Evolutionary conservation across 73 alveolate species (phyloP), one percentile per base, ranked within the genome.

Genomic region (Paramecium octaurelia): DNA sequence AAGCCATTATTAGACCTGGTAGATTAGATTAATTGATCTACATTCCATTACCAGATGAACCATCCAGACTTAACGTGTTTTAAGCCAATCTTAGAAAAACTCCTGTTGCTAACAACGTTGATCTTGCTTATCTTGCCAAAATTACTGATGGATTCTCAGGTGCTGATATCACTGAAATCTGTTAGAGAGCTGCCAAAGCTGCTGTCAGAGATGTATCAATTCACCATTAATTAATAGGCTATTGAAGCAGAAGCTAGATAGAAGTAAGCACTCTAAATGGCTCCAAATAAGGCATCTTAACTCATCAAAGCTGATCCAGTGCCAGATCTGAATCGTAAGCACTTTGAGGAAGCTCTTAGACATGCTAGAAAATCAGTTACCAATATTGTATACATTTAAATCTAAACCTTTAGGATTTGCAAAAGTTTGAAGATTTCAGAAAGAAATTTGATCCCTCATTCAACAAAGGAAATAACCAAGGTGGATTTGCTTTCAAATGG

Each of bases 91-190:
- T 97, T 84, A 96, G 99, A 95, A 98, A 98, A 95, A 92, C 99
- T 48, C 99, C 99, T 5, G 93, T 97, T 83, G 99, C 99, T 46
- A 97, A 95, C 16, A 97, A 98, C 88, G 96, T 98, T 58, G 97
- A 96, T 64, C 58, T 98, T 84, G 98, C 96, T 57, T 98, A 96
- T 96, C 68, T 98, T 12, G 99, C 99, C 31, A 95, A 94, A 68
- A 93, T 97, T 58, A 98, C 99, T 60, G 99, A 98, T 73, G 99
- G 99, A 73, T 98, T 98, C 96, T 95, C 99, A 44, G 99, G 99
- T 50, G 99, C 99, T 34, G 99, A 98, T 95, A 40, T 98, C 87
- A 97, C 99, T 76, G 99, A 98, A 93, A 92, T 98, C 34, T 98
- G 99, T 88, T 98, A 98, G 92, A 95, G 98, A 92, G 99, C 99